Base-by-base conservation (phyloP, 768 basidiomycete species). In the Rhizopogon roseolus region DNA sequence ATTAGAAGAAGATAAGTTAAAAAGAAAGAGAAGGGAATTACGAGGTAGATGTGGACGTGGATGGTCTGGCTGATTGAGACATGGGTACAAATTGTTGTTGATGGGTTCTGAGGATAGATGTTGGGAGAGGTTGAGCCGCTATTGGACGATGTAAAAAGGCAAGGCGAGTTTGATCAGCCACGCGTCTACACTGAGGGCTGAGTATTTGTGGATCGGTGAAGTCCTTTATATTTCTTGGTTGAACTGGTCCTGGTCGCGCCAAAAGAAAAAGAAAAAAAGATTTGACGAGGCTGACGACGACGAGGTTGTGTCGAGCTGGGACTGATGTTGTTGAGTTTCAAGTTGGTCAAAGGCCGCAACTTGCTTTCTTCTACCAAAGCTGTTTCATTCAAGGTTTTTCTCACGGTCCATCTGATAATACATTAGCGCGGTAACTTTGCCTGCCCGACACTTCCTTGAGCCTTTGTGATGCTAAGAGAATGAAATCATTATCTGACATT, bases 41-140 rank as follows among this genome's bases (percentile, higher is more conserved):
- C 13, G 9, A 61, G 62, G 44, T 27, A 65, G 67, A 64, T 55
- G 56, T 65, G 14, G 67, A 69, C 56, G 67, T 64, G 53, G 67
- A 71, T 56, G 67, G 64, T 43, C 67, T 61, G 29, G 67, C 22
- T 57, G 37, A 54, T 69, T 69, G 67, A 4, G 67, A 69, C 67
- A 69, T 69, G 40, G 59, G 44, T 56, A 58, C 27, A 45, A 37
- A 43, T 50, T 54, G 56, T 54, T 36, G 34, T 62, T 51, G 45
- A 44, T 54, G 45, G 22, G 36, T 41, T 34, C 29, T 45, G 29
- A 42, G 55, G 37, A 59, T 50, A 39, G 54, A 57, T 62, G 49
- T 43, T 44, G 36, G 45, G 50, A 28, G 49, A 38, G 9, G 62
- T 61, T 45, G 55, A 53, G 42, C 29, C 52, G 44, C 54, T 41